Percentiles rank a stretch among this genome's conserved stretches.
These are phyloP conservation scores for Sporothrix variecibatus DNA, from an alignment of 2,329 filamentous ascomycete species.

Conservation along the genomic window DNA sequence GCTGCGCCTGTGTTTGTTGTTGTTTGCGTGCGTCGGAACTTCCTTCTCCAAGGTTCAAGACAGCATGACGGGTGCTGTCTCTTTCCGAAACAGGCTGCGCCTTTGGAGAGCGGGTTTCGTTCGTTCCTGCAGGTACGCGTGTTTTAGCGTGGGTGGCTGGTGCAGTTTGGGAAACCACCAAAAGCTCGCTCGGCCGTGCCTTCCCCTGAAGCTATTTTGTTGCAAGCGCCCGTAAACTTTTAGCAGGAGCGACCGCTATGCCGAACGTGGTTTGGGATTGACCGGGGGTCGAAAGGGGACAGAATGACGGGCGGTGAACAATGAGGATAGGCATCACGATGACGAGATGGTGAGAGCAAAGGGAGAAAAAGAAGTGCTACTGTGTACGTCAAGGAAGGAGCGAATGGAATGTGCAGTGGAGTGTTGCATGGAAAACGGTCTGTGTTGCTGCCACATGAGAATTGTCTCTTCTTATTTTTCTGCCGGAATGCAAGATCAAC, in stretches of 20 bases:
- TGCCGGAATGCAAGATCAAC: neutral
- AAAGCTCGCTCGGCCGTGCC: neutral
- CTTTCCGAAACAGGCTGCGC: conserved; percentile 10
- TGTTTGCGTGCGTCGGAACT: neutral
- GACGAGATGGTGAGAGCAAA: neutral
- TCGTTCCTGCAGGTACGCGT: conserved; percentile 8
- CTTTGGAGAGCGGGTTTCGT: neutral
- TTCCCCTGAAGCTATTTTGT: conserved; percentile 2
- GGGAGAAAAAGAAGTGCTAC: neutral
- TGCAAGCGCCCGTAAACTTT: neutral
- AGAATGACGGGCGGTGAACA: neutral
- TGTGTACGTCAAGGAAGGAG: neutral
- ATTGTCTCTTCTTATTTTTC: neutral
- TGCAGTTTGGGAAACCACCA: too few species aligned
- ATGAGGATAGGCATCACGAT: neutral
- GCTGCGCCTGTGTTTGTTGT: neutral
- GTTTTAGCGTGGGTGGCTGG: conserved; percentile 7
- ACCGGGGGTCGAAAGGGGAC: neutral
- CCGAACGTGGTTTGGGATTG: neutral
- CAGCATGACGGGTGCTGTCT: neutral
- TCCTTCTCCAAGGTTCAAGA: neutral
- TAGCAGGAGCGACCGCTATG: neutral
- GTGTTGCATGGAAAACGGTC: neutral
- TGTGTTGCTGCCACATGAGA: neutral
- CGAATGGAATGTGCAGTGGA: neutral